phyloP scores from a whole-genome alignment of 176 grass and related monocot genomes.

The Eleusine indica region DNA sequence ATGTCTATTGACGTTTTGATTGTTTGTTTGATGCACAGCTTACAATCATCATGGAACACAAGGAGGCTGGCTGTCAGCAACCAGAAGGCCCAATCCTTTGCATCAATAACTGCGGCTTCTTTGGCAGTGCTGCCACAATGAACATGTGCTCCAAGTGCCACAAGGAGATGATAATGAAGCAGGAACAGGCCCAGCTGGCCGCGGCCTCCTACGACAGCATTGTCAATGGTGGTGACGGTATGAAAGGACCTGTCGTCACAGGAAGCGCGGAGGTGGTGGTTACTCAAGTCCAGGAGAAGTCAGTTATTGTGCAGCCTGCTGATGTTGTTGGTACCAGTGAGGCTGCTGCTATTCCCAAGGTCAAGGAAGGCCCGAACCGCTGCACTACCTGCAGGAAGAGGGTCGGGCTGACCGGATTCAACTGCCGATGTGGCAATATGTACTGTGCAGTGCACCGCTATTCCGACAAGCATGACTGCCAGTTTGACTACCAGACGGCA shows the following conservation, averaged over 20 bases:
- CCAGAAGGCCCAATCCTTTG: slow-evolving; percentile 91
- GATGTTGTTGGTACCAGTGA: slow-evolving; percentile 41
- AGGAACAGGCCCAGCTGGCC: slow-evolving; percentile 75
- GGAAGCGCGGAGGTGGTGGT: slow-evolving; percentile 36
- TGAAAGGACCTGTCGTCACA: slow-evolving; percentile 48
- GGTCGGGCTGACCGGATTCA: slow-evolving; percentile 88
- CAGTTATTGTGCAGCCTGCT: slow-evolving; percentile 36
- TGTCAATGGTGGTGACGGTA: slow-evolving; percentile 68
- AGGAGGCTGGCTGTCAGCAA: slow-evolving; percentile 91
- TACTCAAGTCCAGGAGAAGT: slow-evolving; percentile 52
- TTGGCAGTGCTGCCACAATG: slow-evolving; percentile 79
- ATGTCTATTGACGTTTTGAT: slow-evolving; percentile 3
- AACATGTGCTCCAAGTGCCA: slow-evolving; percentile 99
- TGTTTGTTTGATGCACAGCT: slow-evolving; percentile 35
- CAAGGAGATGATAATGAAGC: slow-evolving; percentile 86
- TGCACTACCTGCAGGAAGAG: slow-evolving; percentile 81
- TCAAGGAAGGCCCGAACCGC: slow-evolving; percentile 82
- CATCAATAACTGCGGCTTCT: slow-evolving; percentile 98
- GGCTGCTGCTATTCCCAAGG: slow-evolving; percentile 46
- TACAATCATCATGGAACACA: slow-evolving; percentile 73
- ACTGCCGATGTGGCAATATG: slow-evolving; percentile 78
- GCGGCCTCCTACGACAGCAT: slow-evolving; percentile 83
- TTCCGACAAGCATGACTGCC: slow-evolving; percentile 93
- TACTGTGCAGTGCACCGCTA: slow-evolving; percentile 87
- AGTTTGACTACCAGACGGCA: slow-evolving; percentile 88